phyloP scores from a whole-genome alignment of 2,329 filamentous ascomycete species.

The Polytolypa hystricis region DNA sequence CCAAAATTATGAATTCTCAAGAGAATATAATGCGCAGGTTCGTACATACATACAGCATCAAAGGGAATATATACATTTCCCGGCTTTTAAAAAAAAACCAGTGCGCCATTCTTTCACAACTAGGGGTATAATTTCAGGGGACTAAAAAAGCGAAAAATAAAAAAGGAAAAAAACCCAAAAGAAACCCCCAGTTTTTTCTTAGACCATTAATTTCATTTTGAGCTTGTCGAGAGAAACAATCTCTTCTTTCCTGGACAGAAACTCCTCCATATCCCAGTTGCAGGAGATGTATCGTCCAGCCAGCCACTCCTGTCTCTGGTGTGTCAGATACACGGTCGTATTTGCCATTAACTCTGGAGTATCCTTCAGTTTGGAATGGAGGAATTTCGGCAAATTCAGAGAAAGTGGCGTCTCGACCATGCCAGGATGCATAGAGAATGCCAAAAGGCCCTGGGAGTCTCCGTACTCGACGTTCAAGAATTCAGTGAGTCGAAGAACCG shows the following conservation, averaged over 20 bases:
- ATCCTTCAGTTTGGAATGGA: slow-evolving; percentile 23
- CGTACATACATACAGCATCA: no score
- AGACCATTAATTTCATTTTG: slow-evolving; percentile 22
- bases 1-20: no score
- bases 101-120: no score
- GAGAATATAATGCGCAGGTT: no score
- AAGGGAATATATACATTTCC: no score
- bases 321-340: slow-evolving; percentile 26
- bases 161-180: no score
- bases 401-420: slow-evolving; percentile 30
- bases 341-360: slow-evolving; percentile 32
- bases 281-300: slow-evolving; percentile 15
- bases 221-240: slow-evolving; percentile 19
- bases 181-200: no score
- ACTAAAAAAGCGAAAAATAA: no score
- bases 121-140: no score
- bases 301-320: slow-evolving; percentile 18
- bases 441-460: slow-evolving; percentile 31
- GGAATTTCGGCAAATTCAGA: neutral
- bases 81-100: no score
- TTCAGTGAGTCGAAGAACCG: slow-evolving; percentile 40
- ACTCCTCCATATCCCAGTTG: slow-evolving; percentile 16
- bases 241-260: slow-evolving; percentile 13
- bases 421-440: slow-evolving; percentile 33
- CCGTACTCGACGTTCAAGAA: slow-evolving; percentile 38